Evolutionary conservation across 116 monocot species (phyloP), one percentile per base, ranked within the genome.

Genomic region (Trichopus zeylanicus): DNA sequence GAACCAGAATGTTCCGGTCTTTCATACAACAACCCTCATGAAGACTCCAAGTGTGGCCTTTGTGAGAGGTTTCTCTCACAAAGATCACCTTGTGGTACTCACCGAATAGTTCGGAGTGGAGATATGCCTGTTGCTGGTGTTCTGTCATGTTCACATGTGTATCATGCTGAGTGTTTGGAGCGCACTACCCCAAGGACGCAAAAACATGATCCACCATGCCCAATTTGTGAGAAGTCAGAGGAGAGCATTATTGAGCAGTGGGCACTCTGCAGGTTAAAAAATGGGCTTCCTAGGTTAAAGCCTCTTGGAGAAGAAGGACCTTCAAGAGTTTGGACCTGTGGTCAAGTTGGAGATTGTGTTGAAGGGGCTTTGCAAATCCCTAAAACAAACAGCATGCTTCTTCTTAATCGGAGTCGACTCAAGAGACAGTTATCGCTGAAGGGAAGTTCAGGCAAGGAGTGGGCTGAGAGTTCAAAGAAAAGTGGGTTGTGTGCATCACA

Each of bases 161-260:
- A 64, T 55, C 87, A 87, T 62, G 78, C 73, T 6, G 87, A 86
- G 16, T 86, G 86, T 48, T 68, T 86, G 64, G 86, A 86, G 21
- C 38, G 70, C 12, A 61, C 73, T 38, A 77, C 77, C 9, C 71
- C 81, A 26, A 77, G 68, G 37, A 22, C 55, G 5, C 46, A 65
- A 23, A 71, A 48, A 32, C 70, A 65, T 24, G 81, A 86, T 31
- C 86, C 86, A 22, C 64, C 81, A 46, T 86, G 86, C 23, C 86
- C 86, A 21, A 42, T 78, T 13, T 86, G 84, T 38, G 57, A 75
- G 28, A 79, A 64, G 57, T 51, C 22, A 5, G 63, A 59, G 29
- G 70, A 56, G 48, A 34, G 60, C 33, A 48, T 53, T 33, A 51
- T 55, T 3, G 80, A 84, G 58, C 73, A 72, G 33, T 73, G 80